Conservation (phyloP, 345 rosid species). For the Citrus medica region DNA sequence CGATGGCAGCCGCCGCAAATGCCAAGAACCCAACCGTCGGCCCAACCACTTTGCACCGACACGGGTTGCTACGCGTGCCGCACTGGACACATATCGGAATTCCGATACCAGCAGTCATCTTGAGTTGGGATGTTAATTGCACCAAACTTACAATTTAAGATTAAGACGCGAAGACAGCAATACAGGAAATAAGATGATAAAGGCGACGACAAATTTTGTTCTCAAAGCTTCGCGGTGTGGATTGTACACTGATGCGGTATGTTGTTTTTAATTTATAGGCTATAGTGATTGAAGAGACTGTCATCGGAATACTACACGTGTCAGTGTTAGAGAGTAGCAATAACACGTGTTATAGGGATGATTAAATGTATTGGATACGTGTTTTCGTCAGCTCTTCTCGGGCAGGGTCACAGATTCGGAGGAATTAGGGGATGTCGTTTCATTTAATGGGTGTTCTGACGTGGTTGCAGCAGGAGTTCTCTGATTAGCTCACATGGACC, state of each 20-base stretch:
- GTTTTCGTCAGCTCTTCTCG: background rate
- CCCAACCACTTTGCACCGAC: slow-evolving; percentile 85
- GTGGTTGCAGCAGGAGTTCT: background rate
- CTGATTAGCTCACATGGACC: background rate
- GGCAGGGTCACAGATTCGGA: background rate
- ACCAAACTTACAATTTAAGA: background rate
- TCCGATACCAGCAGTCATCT: slow-evolving; percentile 20
- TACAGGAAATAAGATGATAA: background rate
- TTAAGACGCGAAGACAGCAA: too few relatives aligned
- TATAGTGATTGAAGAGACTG: background rate
- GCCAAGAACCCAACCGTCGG: slow-evolving; percentile 83
- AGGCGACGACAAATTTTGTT: background rate
- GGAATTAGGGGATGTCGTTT: background rate
- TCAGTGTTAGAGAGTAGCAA: background rate
- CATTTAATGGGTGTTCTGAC: background rate
- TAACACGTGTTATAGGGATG: background rate
- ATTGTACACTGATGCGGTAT: fast-evolving
- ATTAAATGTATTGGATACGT: background rate
- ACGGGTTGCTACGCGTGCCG: slow-evolving; percentile 66
- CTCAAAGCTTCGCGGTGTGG: too few relatives aligned
- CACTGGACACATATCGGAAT: slow-evolving; percentile 71
- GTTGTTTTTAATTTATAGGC: background rate
- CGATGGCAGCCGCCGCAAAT: slow-evolving; percentile 56
- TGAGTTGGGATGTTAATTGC: background rate
- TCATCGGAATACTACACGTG: background rate